These are phyloP conservation scores for Paracorniculantispora psalliotae DNA, from an alignment of 2,329 filamentous ascomycete species.

Conservation along the genomic window DNA sequence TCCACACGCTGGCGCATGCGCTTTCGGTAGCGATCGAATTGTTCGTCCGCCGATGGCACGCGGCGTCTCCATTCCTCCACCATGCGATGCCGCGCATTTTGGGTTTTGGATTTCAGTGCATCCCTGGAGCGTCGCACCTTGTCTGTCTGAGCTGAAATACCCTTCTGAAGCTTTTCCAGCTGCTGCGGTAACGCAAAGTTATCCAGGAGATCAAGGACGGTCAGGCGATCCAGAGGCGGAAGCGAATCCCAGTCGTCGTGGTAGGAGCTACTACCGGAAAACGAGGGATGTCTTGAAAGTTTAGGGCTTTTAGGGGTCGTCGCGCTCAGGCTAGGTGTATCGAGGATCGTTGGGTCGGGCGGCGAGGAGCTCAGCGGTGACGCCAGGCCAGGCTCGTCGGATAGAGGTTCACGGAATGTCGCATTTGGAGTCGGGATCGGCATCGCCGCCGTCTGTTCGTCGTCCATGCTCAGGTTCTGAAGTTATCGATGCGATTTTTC, in stretches of 20 bases:
- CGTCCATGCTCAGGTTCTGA: constrained; percentile 22
- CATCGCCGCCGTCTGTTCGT: constrained; percentile 7
- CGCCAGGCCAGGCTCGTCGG: constrained; percentile 36
- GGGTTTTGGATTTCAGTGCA: constrained; percentile 68
- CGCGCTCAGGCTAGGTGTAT: constrained; percentile 48
- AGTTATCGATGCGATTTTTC: neutral
- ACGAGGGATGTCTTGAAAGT: constrained; percentile 73
- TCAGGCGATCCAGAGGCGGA: constrained; percentile 82
- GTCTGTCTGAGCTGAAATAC: constrained; percentile 75
- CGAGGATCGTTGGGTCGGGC: constrained; percentile 38
- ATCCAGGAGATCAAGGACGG: constrained; percentile 88
- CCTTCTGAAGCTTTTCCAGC: constrained; percentile 83
- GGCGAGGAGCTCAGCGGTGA: constrained; percentile 40
- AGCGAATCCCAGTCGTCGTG: constrained; percentile 85
- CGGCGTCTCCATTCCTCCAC: constrained; percentile 89
- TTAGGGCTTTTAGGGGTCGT: constrained; percentile 45
- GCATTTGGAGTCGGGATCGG: constrained; percentile 25
- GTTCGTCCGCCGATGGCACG: constrained; percentile 82
- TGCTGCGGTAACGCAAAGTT: constrained; percentile 88
- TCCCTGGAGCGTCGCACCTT: constrained; percentile 80
- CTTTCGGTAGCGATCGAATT: constrained; percentile 82
- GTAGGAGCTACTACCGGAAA: constrained; percentile 79
- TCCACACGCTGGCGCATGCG: constrained; percentile 89
- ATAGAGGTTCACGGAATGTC: constrained; percentile 34
- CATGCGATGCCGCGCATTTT: constrained; percentile 79